Percentiles rank a stretch among this genome's conserved stretches.
Evolutionary conservation across 73 alveolate species (phyloP).

Genomic region (Tetrahymena borealis): DNA sequence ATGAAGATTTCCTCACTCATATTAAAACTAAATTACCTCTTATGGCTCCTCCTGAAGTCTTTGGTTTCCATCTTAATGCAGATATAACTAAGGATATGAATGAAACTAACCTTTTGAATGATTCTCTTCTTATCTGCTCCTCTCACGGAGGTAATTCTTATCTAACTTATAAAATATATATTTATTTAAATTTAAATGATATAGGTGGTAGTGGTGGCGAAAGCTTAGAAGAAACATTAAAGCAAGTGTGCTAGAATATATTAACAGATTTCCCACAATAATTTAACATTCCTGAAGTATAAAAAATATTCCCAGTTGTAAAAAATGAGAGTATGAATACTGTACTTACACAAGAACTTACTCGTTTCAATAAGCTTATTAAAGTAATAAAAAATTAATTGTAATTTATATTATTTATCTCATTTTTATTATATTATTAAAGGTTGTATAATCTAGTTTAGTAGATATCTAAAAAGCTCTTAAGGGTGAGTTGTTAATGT

Average conservation of each 20-base stretch:
- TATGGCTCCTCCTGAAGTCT: constrained; percentile 95
- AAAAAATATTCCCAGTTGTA: constrained; percentile 94
- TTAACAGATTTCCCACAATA: constrained; percentile 80
- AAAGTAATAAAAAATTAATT: constrained; percentile 56
- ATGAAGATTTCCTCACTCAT: constrained; percentile 88
- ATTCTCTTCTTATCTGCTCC: constrained; percentile 63
- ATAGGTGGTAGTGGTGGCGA: constrained; percentile 76
- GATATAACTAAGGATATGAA: constrained; percentile 98
- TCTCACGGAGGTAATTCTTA: constrained; percentile 30
- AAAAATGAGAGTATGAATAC: constrained; percentile 98
- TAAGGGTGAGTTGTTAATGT: constrained; percentile 93
- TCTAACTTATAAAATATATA: constrained; percentile 52
- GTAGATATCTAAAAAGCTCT: constrained; percentile 83
- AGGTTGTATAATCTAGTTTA: constrained; percentile 68
- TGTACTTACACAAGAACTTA: constrained; percentile 97
- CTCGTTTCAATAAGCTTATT: constrained; percentile 92
- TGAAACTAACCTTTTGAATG: constrained; percentile 86
- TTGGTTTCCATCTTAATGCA: constrained; percentile 99
- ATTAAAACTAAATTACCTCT: constrained; percentile 84
- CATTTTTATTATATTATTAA: neutral
- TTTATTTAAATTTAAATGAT: constrained; percentile 83
- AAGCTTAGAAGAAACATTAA: constrained; percentile 52
- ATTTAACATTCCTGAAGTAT: constrained; percentile 76
- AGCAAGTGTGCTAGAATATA: constrained; percentile 78
- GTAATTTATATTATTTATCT: neutral